These are phyloP conservation scores for Cucurbita moschata DNA, from an alignment of 306 rosid genomes.

Conservation along the genomic window DNA sequence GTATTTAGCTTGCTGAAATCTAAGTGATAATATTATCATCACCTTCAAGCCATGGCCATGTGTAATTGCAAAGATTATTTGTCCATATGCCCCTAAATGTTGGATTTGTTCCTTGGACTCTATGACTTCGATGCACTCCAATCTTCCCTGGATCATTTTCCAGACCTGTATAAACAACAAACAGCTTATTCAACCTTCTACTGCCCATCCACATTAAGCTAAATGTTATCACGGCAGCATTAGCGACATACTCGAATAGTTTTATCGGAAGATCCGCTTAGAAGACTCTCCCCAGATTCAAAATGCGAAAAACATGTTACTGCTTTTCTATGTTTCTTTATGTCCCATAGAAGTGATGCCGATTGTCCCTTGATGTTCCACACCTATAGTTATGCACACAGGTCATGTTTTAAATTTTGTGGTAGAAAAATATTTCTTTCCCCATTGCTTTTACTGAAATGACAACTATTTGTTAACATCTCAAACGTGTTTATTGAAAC, in stretches of 20 bases:
- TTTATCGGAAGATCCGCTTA: slow-evolving; percentile 68
- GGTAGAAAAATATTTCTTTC: not conserved
- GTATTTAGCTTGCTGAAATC: not conserved
- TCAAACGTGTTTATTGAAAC: not conserved
- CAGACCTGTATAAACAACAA: slow-evolving; percentile 40
- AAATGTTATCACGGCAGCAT: not conserved
- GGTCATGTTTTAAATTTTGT: not conserved
- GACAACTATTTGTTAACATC: no score
- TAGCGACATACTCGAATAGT: slow-evolving; percentile 50
- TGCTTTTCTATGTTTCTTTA: slow-evolving; percentile 52
- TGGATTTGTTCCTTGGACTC: slow-evolving; percentile 44
- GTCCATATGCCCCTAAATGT: slow-evolving; percentile 30
- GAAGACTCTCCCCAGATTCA: slow-evolving; percentile 47
- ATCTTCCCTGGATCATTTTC: slow-evolving; percentile 47
- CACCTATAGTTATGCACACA: slow-evolving; percentile 26
- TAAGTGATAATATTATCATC: slow-evolving; percentile 4
- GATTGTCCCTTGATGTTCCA: slow-evolving; percentile 71
- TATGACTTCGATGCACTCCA: slow-evolving; percentile 60
- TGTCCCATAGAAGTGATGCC: slow-evolving; percentile 58
- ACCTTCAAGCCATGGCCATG: slow-evolving; percentile 51
- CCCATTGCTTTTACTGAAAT: not conserved
- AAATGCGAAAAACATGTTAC: slow-evolving; percentile 56
- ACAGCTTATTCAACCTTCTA: slow-evolving; percentile 5
- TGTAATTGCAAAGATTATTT: slow-evolving; percentile 31
- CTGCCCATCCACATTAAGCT: not conserved